phyloP scores from a whole-genome alignment of 1,284 basidiomycete species.

The Cutaneotrichosporon sp. region DNA sequence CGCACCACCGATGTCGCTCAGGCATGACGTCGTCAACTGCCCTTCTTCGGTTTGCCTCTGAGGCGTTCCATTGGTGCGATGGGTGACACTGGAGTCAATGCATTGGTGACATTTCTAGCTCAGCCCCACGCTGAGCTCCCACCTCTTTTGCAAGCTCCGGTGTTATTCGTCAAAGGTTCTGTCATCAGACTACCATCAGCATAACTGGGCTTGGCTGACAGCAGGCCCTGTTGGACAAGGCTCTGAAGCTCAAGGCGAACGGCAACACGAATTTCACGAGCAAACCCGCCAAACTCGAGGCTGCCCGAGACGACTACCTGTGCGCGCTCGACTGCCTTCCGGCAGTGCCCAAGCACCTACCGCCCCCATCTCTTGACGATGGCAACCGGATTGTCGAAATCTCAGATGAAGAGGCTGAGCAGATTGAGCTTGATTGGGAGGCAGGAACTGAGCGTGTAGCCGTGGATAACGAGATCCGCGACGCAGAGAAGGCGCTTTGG shows the following conservation, averaged over 20 bases:
- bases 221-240: slow-evolving; percentile 26
- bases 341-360: slow-evolving; percentile 9
- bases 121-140: too few relatives aligned
- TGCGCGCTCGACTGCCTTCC: slow-evolving; percentile 32
- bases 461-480: slow-evolving; percentile 29
- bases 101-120: too few relatives aligned
- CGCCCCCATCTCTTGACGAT: neutral
- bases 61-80: too few relatives aligned
- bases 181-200: too few relatives aligned
- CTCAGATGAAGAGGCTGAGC: slow-evolving; percentile 38
- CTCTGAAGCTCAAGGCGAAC: slow-evolving; percentile 26
- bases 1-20: too few relatives aligned
- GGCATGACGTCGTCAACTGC: too few relatives aligned
- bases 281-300: slow-evolving; percentile 23
- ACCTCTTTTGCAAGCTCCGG: too few relatives aligned
- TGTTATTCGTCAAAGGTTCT: too few relatives aligned
- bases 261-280: slow-evolving; percentile 38
- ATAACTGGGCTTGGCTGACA: neutral
- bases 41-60: too few relatives aligned
- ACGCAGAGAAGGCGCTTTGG: slow-evolving; percentile 36
- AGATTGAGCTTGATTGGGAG: slow-evolving; percentile 24
- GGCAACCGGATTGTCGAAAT: slow-evolving; percentile 20
- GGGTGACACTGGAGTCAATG: too few relatives aligned
- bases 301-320: slow-evolving; percentile 32
- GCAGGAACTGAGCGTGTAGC: slow-evolving; percentile 19